Evolutionary conservation across 2,329 filamentous ascomycete species (phyloP).

Genomic region (Arthrobotrys iridis): DNA sequence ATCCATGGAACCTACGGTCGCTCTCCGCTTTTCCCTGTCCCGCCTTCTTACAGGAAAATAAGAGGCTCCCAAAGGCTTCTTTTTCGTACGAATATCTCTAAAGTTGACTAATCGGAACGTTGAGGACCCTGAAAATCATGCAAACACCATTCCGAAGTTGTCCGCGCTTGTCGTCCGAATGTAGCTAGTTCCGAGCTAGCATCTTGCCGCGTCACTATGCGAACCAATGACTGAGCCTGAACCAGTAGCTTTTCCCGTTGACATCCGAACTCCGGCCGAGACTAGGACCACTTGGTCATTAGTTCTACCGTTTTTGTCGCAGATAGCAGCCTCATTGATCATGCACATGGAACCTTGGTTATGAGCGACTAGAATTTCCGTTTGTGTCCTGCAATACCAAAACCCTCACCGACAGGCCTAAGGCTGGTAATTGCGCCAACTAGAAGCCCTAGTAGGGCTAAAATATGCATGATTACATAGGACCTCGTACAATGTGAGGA

Average conservation of each 20-base stretch:
- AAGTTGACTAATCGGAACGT: slow-evolving; percentile 12
- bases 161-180: background rate
- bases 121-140: background rate
- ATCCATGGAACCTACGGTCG: background rate
- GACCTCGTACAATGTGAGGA: slow-evolving; percentile 2
- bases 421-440: no score
- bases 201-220: slow-evolving; percentile 7
- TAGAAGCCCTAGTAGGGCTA: slow-evolving; percentile 1
- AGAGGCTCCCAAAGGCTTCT: background rate
- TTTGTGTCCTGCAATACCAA: background rate
- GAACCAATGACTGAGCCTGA: background rate
- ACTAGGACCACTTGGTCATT: background rate
- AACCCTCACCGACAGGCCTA: background rate
- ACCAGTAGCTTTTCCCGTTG: background rate
- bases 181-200: background rate
- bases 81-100: background rate
- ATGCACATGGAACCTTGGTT: slow-evolving; percentile 22
- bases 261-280: slow-evolving; percentile 23
- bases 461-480: slow-evolving; percentile 13
- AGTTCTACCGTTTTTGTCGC: background rate
- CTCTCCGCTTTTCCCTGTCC: background rate
- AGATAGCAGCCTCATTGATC: background rate
- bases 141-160: background rate
- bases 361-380: slow-evolving; percentile 1
- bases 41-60: background rate